Percentiles rank a stretch among this genome's conserved stretches.
Evolutionary conservation across 2,329 filamentous ascomycete species (phyloP).

Genomic region (Fusarium falciforme): DNA sequence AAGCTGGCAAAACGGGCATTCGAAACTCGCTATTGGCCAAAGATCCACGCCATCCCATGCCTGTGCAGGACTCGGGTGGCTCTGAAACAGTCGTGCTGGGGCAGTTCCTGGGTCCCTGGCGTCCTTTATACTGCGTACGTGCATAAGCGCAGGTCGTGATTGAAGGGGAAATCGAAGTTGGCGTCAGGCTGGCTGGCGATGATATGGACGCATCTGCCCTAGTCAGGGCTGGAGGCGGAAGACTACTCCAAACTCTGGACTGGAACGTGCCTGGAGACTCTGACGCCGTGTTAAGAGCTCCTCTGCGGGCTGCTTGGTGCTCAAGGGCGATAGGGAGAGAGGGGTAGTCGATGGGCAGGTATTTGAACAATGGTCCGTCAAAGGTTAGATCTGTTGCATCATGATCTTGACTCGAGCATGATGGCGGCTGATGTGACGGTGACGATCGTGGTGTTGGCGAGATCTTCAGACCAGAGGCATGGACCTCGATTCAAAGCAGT

Average conservation of each 20-base stretch:
- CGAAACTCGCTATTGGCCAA: slow-evolving; percentile 26
- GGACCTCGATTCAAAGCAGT: not conserved
- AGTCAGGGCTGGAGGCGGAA: not conserved
- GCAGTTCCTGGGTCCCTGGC: not conserved
- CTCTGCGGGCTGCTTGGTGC: not conserved
- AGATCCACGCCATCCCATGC: slow-evolving; percentile 21
- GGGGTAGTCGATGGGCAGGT: slow-evolving; percentile 6
- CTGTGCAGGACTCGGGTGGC: slow-evolving; percentile 28
- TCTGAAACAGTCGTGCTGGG: slow-evolving; percentile 31
- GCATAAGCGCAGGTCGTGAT: not conserved
- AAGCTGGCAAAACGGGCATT: slow-evolving; percentile 32
- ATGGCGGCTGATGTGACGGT: not conserved
- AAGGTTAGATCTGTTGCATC: not conserved
- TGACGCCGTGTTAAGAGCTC: slow-evolving; percentile 5
- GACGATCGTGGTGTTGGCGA: not conserved
- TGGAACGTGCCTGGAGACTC: slow-evolving; percentile 10
- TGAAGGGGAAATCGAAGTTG: not conserved
- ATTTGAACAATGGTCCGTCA: not conserved
- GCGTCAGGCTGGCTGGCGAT: not conserved
- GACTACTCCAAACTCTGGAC: slow-evolving; percentile 8
- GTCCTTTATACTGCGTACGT: not conserved
- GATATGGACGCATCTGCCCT: slow-evolving; percentile 2
- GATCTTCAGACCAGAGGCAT: not conserved
- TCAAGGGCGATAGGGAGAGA: not conserved
- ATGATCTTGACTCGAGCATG: not conserved